Base-by-base conservation (phyloP, 345 rosid species). In the Hirschfeldia incana region DNA sequence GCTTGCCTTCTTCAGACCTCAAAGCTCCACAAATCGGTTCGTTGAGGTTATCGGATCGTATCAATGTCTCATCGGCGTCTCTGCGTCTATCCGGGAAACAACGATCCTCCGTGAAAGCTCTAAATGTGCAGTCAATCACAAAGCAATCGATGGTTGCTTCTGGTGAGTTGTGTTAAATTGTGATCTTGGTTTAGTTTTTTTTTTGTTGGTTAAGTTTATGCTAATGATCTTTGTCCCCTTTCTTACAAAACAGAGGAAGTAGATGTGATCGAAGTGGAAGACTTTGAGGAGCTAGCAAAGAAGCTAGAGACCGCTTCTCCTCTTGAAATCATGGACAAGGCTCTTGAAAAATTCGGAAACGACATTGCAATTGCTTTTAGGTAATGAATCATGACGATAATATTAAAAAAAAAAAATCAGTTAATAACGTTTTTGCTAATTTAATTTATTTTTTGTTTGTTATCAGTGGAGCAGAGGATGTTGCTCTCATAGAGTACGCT, bases 351-450 rank as follows among this genome's bases (percentile, higher is more conserved):
- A 68, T 94, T 91, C 37, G 98, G 98, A 11, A 67, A 87, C 51
- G 97, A 94, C 69, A 92, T 94, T 42, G 98, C 97, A 2, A 92
- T 94, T 13, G 98, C 98, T 4, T 94, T 94, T 87, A 94, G 57
- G 57, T 51, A 51, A 51, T n/a, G 0, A 51, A 5, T 49, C 57
- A 49, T 49, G 1, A 42, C 3, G 1, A 49, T n/a, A 13, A n/a
- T 46, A 46, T 46, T 46, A 0, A 13, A 42, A 12, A 10, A 21
- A 21, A 21, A 21, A 21, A 21, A 21, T 44, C 15, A 44, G 51
- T 44, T 12, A 11, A 11, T 1, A 49, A 49, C 55, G 0, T 51
- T 51, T 36, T 51, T 51, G 57, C 55, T 49, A 49, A 49, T 51
- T 51, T n/a, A 51, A 1, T 5, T 51, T 13, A 12, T 13, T 15